phyloP scores from a whole-genome alignment of 495 filamentous ascomycete genomes.

The Penicillium manginii region DNA sequence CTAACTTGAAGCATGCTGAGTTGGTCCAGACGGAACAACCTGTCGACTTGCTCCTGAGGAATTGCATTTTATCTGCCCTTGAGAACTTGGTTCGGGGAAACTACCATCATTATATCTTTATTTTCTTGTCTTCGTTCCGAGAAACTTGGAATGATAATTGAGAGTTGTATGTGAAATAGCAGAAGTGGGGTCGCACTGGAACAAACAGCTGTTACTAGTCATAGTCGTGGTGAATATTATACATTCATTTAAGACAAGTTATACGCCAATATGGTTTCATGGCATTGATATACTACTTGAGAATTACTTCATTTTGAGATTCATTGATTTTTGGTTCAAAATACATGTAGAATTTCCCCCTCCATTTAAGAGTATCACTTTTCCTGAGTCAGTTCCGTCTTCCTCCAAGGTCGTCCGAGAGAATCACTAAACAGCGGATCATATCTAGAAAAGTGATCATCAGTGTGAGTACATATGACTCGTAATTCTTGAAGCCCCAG shows the following conservation, averaged over 20 bases:
- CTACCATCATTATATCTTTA: conserved; percentile 2
- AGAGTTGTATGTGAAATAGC: conserved; percentile 2
- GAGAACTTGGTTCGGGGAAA: neutral
- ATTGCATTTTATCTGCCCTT: conserved; percentile 9
- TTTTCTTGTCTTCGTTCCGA: neutral
- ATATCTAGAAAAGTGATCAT: conserved; percentile 2
- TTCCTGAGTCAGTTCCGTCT: conserved; percentile 2
- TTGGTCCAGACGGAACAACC: neutral
- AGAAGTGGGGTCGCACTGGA: neutral
- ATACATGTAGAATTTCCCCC: neutral
- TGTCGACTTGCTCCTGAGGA: conserved; percentile 9
- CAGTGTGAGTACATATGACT: conserved; percentile 4
- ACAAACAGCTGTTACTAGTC: conserved; percentile 3
- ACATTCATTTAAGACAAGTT: conserved; percentile 1
- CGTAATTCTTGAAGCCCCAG: neutral
- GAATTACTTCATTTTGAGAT: neutral
- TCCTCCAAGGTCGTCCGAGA: conserved; percentile 1
- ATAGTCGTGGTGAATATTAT: conserved; percentile 3
- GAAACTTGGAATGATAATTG: conserved; percentile 1
- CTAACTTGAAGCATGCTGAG: neutral
- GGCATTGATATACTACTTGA: conserved; percentile 1
- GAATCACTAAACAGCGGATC: conserved; percentile 2
- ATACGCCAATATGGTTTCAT: neutral
- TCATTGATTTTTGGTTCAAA: conserved; percentile 1
- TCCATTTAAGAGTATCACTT: conserved; percentile 1